Evolutionary conservation across 23 red algal species (phyloP), one percentile per base, ranked within the genome.

Genomic region (Gracilaria vermiculophylla): DNA sequence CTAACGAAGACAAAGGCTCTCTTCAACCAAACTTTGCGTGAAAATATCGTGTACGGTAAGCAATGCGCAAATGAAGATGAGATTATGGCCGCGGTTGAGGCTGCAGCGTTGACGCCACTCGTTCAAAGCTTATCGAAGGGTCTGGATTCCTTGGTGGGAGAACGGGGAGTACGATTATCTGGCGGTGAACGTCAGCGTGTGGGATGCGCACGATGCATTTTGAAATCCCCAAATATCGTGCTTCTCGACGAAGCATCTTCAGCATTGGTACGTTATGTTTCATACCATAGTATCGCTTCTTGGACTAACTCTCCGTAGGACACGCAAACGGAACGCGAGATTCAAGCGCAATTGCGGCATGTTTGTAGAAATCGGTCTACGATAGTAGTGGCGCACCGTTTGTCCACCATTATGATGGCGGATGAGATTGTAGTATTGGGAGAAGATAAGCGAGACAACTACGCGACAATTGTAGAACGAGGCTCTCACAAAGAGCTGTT

Each of bases 111-210:
- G 2, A 65, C 31, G 19, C 47, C 88, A 33, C 93, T 94, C 17
- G 74, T 94, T 6, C 44, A 31, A 34, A 62, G 36, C n/a, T 77
- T 94, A 31, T 85, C 91, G 7, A 33, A 85, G 29, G 87, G 81
- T 29, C 80, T 83, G 77, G 79, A 87, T 25, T 84, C 95, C 5
- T 36, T 58, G 17, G 95, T 98, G 10, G 95, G 91, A 37, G 91
- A 91, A 54, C 77, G 87, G 2, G 95, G 95, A 20, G 48, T 69
- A 34, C 44, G 71, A 24, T 53, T 98, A 31, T 92, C 85, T 10
- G 95, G 95, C 32, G 95, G 95, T 45, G 78, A 94, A 60, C 75
- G 82, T n/a, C 95, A 98, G 60, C 90, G 95, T 0, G 71, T 98
- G n/a, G 91, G 62, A 20, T 94, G 93, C 47, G 90, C 95, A 19